phyloP scores from a whole-genome alignment of 441 rosid species.

The Jatropha podagrica region DNA sequence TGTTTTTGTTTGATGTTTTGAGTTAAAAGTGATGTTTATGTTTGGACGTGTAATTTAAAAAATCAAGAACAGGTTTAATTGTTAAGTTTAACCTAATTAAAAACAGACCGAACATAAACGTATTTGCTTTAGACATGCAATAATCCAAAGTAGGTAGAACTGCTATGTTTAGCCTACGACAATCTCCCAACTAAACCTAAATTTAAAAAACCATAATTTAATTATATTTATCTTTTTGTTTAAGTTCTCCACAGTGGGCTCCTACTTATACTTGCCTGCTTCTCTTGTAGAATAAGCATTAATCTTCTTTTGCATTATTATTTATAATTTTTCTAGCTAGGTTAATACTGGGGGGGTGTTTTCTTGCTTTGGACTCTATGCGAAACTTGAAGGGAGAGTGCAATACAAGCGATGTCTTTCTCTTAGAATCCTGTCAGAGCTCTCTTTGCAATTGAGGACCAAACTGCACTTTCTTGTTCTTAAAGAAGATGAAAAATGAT shows the following conservation, averaged over 20 bases:
- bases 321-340: neutral
- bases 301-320: neutral
- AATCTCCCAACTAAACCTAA: neutral
- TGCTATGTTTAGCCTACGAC: conserved; percentile 3
- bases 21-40: conserved; percentile 24
- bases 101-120: conserved; percentile 4
- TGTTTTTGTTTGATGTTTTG: neutral
- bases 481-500: conserved; percentile 33
- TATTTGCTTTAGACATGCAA: conserved; percentile 13
- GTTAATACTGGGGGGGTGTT: neutral
- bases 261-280: conserved; percentile 13
- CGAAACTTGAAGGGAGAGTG: conserved; percentile 36
- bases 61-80: conserved; percentile 5
- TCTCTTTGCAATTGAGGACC: conserved; percentile 21
- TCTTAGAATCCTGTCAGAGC: neutral
- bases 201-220: neutral
- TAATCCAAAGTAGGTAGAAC: conserved; percentile 30
- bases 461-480: conserved; percentile 34
- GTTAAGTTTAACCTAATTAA: conserved; percentile 31
- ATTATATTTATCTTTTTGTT: conserved; percentile 2
- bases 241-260: conserved; percentile 15
- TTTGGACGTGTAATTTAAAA: conserved; percentile 32
- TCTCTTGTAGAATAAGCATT: conserved; percentile 15
- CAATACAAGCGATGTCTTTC: conserved; percentile 32
- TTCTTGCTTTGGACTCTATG: conserved; percentile 39